Evolutionary conservation across 495 filamentous ascomycete species (phyloP).

Genomic region (Jackrogersella multiformis): DNA sequence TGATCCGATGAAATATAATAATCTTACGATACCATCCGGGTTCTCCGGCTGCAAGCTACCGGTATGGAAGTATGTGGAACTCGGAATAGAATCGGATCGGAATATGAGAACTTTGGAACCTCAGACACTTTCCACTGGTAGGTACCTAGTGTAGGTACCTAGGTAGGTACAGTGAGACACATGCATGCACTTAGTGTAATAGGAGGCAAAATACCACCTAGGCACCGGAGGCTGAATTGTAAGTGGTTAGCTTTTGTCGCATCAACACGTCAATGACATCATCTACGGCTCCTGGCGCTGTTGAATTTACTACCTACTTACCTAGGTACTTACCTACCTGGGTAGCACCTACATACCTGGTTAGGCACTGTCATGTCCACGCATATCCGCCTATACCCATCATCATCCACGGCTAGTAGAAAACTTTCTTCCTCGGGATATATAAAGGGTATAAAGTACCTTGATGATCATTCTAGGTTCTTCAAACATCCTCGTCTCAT

Average conservation of each 20-base stretch:
- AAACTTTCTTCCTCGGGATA: constrained; percentile 7
- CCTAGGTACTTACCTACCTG: too few relatives aligned
- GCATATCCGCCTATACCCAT: constrained; percentile 19
- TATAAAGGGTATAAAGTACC: constrained; percentile 12
- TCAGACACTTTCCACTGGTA: too few relatives aligned
- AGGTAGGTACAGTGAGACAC: background rate
- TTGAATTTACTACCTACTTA: background rate
- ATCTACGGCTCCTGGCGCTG: constrained; percentile 1
- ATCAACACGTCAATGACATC: constrained; percentile 13
- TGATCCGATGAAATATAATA: too few relatives aligned
- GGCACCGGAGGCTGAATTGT: constrained; percentile 4
- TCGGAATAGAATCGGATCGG: too few relatives aligned
- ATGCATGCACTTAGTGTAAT: constrained; percentile 16
- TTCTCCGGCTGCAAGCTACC: too few relatives aligned
- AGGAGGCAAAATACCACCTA: constrained; percentile 5
- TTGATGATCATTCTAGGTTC: background rate
- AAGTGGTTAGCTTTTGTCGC: constrained; percentile 27
- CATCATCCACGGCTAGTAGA: background rate
- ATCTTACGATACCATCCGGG: too few relatives aligned
- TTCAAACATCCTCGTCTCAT: background rate
- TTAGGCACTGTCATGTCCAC: constrained; percentile 17
- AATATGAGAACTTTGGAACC: too few relatives aligned
- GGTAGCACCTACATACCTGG: too few relatives aligned
- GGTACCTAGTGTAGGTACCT: too few relatives aligned
- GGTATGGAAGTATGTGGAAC: too few relatives aligned